Percentiles rank a stretch among this genome's conserved stretches.
phyloP scores from a whole-genome alignment of 2,329 filamentous ascomycete genomes.

The Talaromyces albobiverticillius region DNA sequence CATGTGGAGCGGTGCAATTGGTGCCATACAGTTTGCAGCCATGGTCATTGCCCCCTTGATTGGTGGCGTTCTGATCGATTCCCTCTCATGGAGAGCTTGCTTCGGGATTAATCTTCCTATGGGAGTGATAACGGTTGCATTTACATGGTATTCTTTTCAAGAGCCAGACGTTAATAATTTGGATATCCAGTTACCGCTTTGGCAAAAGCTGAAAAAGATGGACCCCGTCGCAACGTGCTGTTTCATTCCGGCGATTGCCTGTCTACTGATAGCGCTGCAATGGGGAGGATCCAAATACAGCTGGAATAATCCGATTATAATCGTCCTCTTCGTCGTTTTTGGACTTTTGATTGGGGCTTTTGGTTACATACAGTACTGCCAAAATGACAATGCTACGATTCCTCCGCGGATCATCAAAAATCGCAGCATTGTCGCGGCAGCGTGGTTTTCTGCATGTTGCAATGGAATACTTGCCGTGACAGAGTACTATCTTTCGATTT shows the following conservation, averaged over 20 bases:
- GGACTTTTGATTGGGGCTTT: constrained; percentile 36
- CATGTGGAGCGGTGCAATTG: constrained; percentile 28
- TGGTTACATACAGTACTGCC: constrained; percentile 27
- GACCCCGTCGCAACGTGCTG: constrained; percentile 43
- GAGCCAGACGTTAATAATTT: constrained; percentile 22
- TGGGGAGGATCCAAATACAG: constrained; percentile 37
- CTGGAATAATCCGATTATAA: constrained; percentile 45
- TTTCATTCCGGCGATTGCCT: constrained; percentile 47
- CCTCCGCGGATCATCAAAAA: constrained; percentile 40
- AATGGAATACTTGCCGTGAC: background rate
- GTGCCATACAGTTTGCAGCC: constrained; percentile 16
- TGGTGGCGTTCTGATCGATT: constrained; percentile 19
- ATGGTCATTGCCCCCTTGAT: constrained; percentile 41
- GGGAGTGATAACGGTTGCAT: constrained; percentile 18
- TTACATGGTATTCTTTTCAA: constrained; percentile 25
- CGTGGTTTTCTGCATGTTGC: background rate
- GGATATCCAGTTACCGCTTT: constrained; percentile 13
- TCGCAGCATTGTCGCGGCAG: constrained; percentile 37
- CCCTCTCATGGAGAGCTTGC: constrained; percentile 51
- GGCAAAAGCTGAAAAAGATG: constrained; percentile 29
- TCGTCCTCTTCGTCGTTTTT: constrained; percentile 50
- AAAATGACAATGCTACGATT: background rate
- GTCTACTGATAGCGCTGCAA: constrained; percentile 49
- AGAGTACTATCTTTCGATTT: constrained; percentile 1
- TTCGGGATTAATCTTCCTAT: constrained; percentile 52